Base-by-base conservation (phyloP, 2,329 filamentous ascomycete genomes). In the Penicillium sclerotiorum region DNA sequence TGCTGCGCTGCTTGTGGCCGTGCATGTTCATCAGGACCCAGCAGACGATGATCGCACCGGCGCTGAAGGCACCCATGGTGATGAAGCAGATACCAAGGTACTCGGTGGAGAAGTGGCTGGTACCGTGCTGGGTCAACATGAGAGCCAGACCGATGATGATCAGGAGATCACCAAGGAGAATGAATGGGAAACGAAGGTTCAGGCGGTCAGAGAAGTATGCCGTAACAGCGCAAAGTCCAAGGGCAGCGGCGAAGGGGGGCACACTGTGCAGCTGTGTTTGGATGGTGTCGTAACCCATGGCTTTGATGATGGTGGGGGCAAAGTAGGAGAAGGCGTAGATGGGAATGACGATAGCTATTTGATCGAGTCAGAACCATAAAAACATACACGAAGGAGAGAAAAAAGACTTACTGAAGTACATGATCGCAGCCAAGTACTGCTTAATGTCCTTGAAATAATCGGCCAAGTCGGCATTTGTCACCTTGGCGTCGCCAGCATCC, bases 1-100 rank as follows among this genome's bases (percentile, higher is more conserved):
- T 59, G 32, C 59, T 63, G 5, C 68, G 60, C 49, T 67, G 43
- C 12, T 42, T 49, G 45, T 70, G 66, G 5, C 67, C 68, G 4
- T 65, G 64, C 32, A 75, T 62, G 48, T 75, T 76, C 58, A 75
- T 76, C 6, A 72, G 55, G 1, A 71, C 63, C 74, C 74, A 76
- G 50, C 67, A 70, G 12, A 69, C 44, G 15, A 68, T 57, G 15
- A 59, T 50, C 1, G 59, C 52, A 3, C 56, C 63, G 7, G 57
- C 53, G 17, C 56, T 52, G 30, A 65, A 66, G 1, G 60, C 43
- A 5, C 72, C 74, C 68, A 75, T 74, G 1, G 71, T 58, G 9
- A 73, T 63, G 8, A 77, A 59, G 44, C 69, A 72, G 2, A 75
- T 64, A 2, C 65, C 73, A 3, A 66, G 69, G 49, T 77, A 77